Conservation (phyloP, 352 stramenopile genomes). For the Phytophthora cajani region DNA sequence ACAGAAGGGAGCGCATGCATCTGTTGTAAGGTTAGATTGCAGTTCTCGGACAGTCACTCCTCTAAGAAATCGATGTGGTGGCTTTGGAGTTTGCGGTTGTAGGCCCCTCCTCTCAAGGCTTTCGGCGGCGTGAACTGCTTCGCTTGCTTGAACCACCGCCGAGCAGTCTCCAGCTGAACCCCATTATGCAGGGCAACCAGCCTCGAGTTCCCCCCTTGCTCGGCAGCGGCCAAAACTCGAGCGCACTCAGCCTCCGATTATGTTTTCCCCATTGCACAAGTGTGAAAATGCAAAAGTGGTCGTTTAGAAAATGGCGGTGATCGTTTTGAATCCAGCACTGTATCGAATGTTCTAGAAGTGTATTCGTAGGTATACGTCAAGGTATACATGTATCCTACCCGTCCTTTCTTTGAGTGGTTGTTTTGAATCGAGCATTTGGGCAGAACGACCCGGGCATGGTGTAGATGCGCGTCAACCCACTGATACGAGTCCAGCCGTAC, state of each 20-base stretch:
- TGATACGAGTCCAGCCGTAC: too few relatives aligned
- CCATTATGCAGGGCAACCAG: not conserved
- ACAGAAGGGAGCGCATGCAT: not conserved
- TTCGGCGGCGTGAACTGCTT: not conserved
- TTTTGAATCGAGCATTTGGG: not conserved
- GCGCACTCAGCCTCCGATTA: not conserved
- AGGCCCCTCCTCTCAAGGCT: not conserved
- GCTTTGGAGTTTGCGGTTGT: not conserved
- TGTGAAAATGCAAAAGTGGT: not conserved
- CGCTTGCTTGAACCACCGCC: not conserved
- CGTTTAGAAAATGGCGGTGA: not conserved
- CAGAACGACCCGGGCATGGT: not conserved
- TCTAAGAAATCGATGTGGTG: not conserved
- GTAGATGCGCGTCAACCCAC: too few relatives aligned
- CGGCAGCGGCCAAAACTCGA: not conserved
- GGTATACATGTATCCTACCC: not conserved
- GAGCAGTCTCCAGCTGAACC: not conserved
- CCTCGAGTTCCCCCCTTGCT: not conserved
- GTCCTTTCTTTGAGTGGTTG: not conserved
- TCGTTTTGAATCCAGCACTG: not conserved
- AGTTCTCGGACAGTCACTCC: not conserved
- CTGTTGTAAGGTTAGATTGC: not conserved
- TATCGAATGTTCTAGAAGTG: not conserved
- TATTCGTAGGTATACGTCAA: not conserved
- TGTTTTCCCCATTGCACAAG: not conserved